Percentiles rank a stretch among this genome's conserved stretches.
Evolutionary conservation across 768 basidiomycete genomes (phyloP).

Genomic region (Tulasnella sp.): DNA sequence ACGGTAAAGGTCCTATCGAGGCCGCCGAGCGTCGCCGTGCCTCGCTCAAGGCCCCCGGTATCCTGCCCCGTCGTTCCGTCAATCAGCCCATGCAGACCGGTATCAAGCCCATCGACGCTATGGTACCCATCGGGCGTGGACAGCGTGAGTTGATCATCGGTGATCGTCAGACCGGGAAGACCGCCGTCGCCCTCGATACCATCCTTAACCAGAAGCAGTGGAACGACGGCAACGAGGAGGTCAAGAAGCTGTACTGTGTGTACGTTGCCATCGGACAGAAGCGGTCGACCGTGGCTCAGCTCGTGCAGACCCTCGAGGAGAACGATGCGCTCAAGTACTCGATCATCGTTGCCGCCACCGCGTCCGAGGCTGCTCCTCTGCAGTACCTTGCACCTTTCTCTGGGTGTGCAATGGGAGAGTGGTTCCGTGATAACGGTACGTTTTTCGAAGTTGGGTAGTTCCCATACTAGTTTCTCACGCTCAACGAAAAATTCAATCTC

Average conservation of each 20-base stretch:
- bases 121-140: conserved; percentile 99
- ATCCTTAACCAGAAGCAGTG: conserved; percentile 99
- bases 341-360: conserved; percentile 98
- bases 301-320: conserved; percentile 98
- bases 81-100: conserved; percentile 99
- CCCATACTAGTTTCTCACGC: background rate
- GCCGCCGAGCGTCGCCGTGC: conserved; percentile 91
- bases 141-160: conserved; percentile 99
- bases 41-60: conserved; percentile 97
- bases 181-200: conserved; percentile 98
- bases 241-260: conserved; percentile 98
- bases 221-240: conserved; percentile 96
- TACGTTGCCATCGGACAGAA: conserved; percentile 99
- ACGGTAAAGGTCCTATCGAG: conserved; percentile 96
- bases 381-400: conserved; percentile 99
- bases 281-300: conserved; percentile 98
- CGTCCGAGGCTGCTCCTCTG: conserved; percentile 96
- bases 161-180: conserved; percentile 99
- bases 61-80: conserved; percentile 97
- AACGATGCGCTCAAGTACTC: conserved; percentile 99
- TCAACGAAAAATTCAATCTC: background rate
- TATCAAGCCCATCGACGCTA: conserved; percentile 99
- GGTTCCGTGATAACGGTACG: conserved; percentile 78
- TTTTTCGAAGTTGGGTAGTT: background rate
- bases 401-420: conserved; percentile 99